A percentile compares a stretch with the other conserved stretches of the same genome.
Conservation (phyloP, 2,329 filamentous ascomycete genomes). For the Capronia coronata region DNA sequence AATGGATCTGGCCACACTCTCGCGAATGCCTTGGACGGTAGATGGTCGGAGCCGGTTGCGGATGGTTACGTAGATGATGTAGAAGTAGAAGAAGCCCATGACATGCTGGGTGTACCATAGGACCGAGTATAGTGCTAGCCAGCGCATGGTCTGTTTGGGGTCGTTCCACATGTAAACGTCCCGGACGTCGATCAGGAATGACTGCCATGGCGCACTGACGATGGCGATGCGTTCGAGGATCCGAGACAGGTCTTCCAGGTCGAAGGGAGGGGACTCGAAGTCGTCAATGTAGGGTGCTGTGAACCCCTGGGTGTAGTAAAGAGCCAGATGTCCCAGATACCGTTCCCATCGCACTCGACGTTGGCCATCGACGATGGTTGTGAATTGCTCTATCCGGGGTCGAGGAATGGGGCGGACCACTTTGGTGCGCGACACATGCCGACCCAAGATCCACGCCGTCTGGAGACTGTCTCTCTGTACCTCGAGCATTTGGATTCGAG, state of each 20-base stretch:
- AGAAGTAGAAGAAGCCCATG: conserved; percentile 34
- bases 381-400: conserved; percentile 29
- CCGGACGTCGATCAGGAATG: conserved; percentile 35
- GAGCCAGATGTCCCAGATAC: conserved; percentile 33
- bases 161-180: conserved; percentile 38
- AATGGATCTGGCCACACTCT: conserved; percentile 32
- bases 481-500: conserved; percentile 32
- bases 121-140: conserved; percentile 33
- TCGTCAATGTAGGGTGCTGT: conserved; percentile 34
- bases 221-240: conserved; percentile 37
- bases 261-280: conserved; percentile 33
- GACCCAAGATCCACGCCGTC: conserved; percentile 36
- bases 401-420: conserved; percentile 32
- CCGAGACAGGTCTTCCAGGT: conserved; percentile 33
- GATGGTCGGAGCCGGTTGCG: conserved; percentile 30
- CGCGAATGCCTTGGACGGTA: conserved; percentile 32
- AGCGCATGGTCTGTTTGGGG: conserved; percentile 33
- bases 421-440: conserved; percentile 36
- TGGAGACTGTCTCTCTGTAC: conserved; percentile 33
- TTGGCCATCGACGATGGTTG: conserved; percentile 27
- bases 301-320: conserved; percentile 34
- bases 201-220: conserved; percentile 38
- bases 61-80: conserved; percentile 33
- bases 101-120: conserved; percentile 37
- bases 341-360: conserved; percentile 32